Base-by-base conservation (phyloP, 2,329 filamentous ascomycete species). In the Aspergillus tamarii region DNA sequence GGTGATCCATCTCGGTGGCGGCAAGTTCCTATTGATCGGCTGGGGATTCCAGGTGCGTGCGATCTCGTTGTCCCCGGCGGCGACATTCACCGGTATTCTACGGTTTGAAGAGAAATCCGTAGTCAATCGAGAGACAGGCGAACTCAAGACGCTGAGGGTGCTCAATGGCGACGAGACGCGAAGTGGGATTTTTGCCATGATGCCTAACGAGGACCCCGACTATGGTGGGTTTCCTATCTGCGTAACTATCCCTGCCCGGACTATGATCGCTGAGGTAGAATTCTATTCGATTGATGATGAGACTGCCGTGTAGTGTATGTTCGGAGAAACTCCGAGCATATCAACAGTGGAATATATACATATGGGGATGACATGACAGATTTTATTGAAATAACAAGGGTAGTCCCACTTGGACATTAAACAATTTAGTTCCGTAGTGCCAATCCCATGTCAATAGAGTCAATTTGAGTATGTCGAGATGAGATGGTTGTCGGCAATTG, bases 181-280 rank as follows among this genome's bases (percentile, higher is more conserved):
- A 28, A 82, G 80, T 66, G 84, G 84, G 1, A 74, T 75, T 54
- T 82, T 80, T 55, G 69, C 80, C 21, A 84, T 86, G 66, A 88
- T 88, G 85, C 85, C 84, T 0, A 84, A 82, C 62, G 82, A 85
- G 39, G 78, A 85, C 39, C 84, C 84, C 0, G 84, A 87, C 64
- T 87, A 87, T 69, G 85, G 84, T 1, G 83, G 82, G 0, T 86
- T 86, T 62, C 84, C 84, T 0, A 87, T 86, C 36, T 80, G 80
- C 30, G 80, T 87, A 1, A 87, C 84, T 0, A 82, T 86, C 36
- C 84, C 84, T 1, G 83, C 84, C 8, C 30, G n/a, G 11, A 53
- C 50, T 5, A 34, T 53, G 50, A 53, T 53, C 26, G 50, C 50
- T 0, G 50, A 53, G 30, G 50, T 53, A 2, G 30, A 53, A 23